phyloP scores from a whole-genome alignment of 306 rosid species.

The Urtica urens region DNA sequence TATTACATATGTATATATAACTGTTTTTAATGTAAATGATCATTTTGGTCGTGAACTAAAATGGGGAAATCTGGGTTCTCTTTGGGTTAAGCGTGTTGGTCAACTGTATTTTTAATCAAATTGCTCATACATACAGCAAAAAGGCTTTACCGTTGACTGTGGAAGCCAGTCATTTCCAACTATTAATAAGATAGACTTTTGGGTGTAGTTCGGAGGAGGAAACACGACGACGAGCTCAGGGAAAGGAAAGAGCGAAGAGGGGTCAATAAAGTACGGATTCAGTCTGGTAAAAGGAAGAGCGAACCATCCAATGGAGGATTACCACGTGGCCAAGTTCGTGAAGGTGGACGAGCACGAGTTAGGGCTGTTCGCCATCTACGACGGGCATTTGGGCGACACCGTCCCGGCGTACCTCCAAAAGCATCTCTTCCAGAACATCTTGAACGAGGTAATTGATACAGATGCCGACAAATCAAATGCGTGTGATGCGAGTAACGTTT shows the following conservation, averaged over 20 bases:
- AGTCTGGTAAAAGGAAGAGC: slow-evolving; percentile 84
- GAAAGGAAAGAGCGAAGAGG: slow-evolving; percentile 60
- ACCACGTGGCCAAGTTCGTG: slow-evolving; percentile 82
- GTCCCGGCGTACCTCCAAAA: slow-evolving; percentile 86
- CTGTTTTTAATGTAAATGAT: too few species aligned
- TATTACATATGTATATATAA: too few species aligned
- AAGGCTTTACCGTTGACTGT: too few species aligned
- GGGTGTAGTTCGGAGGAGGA: slow-evolving; percentile 38
- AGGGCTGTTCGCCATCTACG: slow-evolving; percentile 88
- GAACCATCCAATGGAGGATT: slow-evolving; percentile 97
- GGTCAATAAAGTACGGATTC: slow-evolving; percentile 75
- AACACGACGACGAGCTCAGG: slow-evolving; percentile 68
- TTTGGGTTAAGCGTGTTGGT: too few species aligned
- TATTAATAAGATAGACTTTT: too few species aligned
- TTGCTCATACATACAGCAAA: too few species aligned
- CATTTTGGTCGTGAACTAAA: too few species aligned
- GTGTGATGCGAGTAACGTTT: too few species aligned
- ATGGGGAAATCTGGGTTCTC: too few species aligned
- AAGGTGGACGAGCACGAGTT: slow-evolving; percentile 51
- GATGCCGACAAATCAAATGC: too few species aligned
- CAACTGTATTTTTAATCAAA: too few species aligned
- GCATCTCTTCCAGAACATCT: slow-evolving; percentile 65
- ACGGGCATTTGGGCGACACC: slow-evolving; percentile 81
- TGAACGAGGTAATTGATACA: slow-evolving; percentile 74
- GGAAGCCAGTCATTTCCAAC: too few species aligned